Conservation (phyloP, 1,284 basidiomycete genomes). For the Stygiomarasmius scandens region DNA sequence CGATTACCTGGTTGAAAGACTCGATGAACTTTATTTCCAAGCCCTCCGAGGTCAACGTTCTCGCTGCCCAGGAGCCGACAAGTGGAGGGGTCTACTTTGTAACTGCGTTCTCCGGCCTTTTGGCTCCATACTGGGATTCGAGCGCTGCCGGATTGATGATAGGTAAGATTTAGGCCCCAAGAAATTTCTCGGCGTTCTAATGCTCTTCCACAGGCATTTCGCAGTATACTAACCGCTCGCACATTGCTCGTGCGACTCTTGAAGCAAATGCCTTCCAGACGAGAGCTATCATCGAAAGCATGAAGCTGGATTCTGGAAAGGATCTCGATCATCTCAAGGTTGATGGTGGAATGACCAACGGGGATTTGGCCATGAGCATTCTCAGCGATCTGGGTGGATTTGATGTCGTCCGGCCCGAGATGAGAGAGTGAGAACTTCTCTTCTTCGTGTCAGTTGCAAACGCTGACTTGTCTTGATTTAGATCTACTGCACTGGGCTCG, state of each 20-base stretch:
- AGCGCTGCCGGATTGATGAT: slow-evolving; percentile 84
- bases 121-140: slow-evolving; percentile 94
- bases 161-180: slow-evolving; percentile 42
- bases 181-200: background rate
- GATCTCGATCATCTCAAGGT: slow-evolving; percentile 86
- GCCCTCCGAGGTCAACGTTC: slow-evolving; percentile 84
- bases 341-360: slow-evolving; percentile 94
- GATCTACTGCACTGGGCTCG: slow-evolving; percentile 94
- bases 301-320: slow-evolving; percentile 81
- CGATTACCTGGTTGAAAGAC: slow-evolving; percentile 97
- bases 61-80: slow-evolving; percentile 81
- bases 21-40: slow-evolving; percentile 83
- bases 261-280: slow-evolving; percentile 93
- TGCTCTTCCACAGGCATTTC: slow-evolving; percentile 61
- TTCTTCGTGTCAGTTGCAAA: background rate
- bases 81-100: slow-evolving; percentile 97
- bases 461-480: slow-evolving; percentile 29
- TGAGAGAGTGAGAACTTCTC: slow-evolving; percentile 79
- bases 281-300: slow-evolving; percentile 91
- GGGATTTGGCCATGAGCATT: slow-evolving; percentile 88
- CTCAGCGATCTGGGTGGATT: slow-evolving; percentile 94
- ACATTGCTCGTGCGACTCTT: slow-evolving; percentile 92
- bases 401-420: slow-evolving; percentile 88
- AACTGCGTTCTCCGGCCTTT: slow-evolving; percentile 91
- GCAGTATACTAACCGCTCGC: slow-evolving; percentile 90